Percentiles rank a stretch among this genome's conserved stretches.
Evolutionary conservation across 2,329 filamentous ascomycete species (phyloP).

Genomic region (Cladophialophora bantiana): DNA sequence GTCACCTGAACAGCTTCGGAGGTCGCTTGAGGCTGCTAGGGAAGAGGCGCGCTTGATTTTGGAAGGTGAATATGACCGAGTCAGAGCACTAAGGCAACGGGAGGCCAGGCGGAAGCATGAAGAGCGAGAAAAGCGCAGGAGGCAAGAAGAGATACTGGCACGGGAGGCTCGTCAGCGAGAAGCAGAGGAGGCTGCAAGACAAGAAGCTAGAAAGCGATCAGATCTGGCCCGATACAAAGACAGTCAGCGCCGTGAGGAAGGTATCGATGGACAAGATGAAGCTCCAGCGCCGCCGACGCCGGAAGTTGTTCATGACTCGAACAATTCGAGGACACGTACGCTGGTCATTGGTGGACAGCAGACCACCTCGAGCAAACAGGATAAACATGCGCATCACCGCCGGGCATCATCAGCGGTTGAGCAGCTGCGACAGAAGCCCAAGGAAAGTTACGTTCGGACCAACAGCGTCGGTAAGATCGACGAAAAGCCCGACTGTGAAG

Average conservation of each 20-base stretch:
- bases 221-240: neutral
- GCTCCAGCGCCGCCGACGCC: neutral
- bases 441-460: conserved; percentile 10
- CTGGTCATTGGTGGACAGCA: conserved; percentile 28
- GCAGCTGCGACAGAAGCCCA: conserved; percentile 10
- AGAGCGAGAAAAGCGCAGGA: conserved; percentile 23
- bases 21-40: conserved; percentile 35
- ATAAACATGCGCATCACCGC: conserved; percentile 17
- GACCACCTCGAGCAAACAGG: neutral
- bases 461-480: conserved; percentile 18
- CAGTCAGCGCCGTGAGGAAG: neutral
- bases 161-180: conserved; percentile 15
- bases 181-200: neutral
- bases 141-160: conserved; percentile 10
- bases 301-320: neutral
- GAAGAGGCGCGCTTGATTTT: conserved; percentile 41
- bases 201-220: neutral
- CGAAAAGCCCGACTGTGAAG: conserved; percentile 13
- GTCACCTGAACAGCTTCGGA: conserved; percentile 15
- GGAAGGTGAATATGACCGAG: conserved; percentile 38
- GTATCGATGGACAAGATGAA: neutral
- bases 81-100: conserved; percentile 31
- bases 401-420: conserved; percentile 20
- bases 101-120: conserved; percentile 28
- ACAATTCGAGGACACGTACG: conserved; percentile 26